Base-by-base conservation (phyloP, 2,329 filamentous ascomycete species). In the Fusarium sp. region DNA sequence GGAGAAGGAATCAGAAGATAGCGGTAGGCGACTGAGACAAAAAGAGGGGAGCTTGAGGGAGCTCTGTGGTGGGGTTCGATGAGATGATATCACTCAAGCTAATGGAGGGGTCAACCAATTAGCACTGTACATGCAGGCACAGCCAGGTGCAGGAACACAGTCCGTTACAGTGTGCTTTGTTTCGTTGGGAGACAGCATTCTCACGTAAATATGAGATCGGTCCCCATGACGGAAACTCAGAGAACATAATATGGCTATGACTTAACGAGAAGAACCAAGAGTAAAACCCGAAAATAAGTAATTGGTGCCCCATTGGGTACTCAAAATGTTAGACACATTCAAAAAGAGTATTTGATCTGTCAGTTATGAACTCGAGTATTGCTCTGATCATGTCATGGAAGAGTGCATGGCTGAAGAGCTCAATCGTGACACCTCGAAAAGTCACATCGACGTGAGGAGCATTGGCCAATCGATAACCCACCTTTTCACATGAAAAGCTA, bases 31-130 rank as follows among this genome's bases (percentile, higher is more conserved):
- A 60, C 64, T 60, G 60, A 70, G 60, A 74, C 62, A 73, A 71
- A 72, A 72, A 75, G 73, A 73, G 69, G 70, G 75, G 75, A 80
- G 78, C 78, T 80, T 73, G 71, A 70, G 71, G 73, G 68, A 79
- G 78, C 77, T 79, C 64, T 56, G 69, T 67, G 67, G 76, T 78
- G 67, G 72, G 66, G 73, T 77, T 69, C 59, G 60, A 63, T 58
- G 74, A 64, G 60, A 77, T 76, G 76, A 75, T 78, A 78, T 79
- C 77, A 78, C 75, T 73, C 40, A 47, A 76, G 73, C 67, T 71
- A 74, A 73, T 78, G 76, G 75, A 78, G 76, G 77, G 76, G 78
- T 32, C 49, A 32, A 32, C n/a, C 44, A 57, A 65, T 70, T 66
- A 42, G 60, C 49, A 80, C 79, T 78, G 79, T 80, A n/a, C 5